These are phyloP conservation scores for Chytriomyces confervae DNA, from an alignment of 192 early-diverging fungal species.

Conservation along the genomic window DNA sequence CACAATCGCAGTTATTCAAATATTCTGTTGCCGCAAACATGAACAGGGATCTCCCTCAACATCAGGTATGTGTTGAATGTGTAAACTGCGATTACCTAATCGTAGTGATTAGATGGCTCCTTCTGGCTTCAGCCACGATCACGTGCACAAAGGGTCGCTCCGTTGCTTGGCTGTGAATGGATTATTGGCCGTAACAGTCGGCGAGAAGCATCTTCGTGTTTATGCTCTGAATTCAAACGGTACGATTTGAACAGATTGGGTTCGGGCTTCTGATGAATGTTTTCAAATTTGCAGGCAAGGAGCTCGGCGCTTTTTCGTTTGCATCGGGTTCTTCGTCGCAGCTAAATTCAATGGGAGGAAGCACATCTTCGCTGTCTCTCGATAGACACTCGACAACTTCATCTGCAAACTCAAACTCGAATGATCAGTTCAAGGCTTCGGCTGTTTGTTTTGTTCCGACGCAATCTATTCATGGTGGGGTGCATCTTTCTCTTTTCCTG, in stretches of 20 bases:
- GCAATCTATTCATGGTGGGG: not conserved
- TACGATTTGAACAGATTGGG: too few species aligned
- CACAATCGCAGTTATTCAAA: too few species aligned
- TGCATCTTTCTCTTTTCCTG: not conserved
- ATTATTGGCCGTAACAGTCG: constrained; percentile 44
- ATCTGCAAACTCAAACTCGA: not conserved
- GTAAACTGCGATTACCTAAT: too few species aligned
- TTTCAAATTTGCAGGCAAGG: not conserved
- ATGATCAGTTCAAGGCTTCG: not conserved
- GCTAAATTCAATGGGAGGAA: not conserved
- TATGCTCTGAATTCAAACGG: not conserved
- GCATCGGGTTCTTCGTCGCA: constrained; percentile 6
- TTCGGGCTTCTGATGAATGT: not conserved
- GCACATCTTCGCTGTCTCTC: not conserved
- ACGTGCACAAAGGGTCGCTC: constrained; percentile 51
- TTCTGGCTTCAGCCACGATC: too few species aligned
- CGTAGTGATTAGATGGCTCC: too few species aligned
- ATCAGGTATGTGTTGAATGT: too few species aligned
- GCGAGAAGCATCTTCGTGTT: constrained; percentile 44
- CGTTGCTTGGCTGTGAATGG: constrained; percentile 61
- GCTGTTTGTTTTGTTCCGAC: constrained; percentile 6
- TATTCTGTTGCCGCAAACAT: too few species aligned
- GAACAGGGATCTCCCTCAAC: too few species aligned
- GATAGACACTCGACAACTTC: not conserved
- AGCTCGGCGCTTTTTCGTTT: constrained; percentile 9